A percentile compares a stretch with the other conserved stretches of the same genome.
These are phyloP conservation scores for Kurtzmaniella quercitrusa DNA, from an alignment of 1,139 yeast genomes.

Conservation along the genomic window DNA sequence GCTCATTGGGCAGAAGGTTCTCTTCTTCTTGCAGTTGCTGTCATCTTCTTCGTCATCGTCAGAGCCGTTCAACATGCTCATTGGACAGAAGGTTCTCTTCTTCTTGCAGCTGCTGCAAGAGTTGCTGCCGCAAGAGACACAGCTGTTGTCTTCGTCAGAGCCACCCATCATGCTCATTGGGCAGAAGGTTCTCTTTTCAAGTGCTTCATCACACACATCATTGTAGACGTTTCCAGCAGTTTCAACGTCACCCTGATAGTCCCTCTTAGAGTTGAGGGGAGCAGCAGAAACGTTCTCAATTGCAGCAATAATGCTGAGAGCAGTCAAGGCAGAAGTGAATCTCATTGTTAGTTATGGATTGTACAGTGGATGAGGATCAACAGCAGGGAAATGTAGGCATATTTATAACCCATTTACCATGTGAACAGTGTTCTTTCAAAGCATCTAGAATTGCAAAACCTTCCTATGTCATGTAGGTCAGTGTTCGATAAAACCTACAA, in stretches of 20 bases:
- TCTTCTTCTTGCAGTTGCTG: conserved; percentile 1
- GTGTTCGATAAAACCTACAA: not conserved
- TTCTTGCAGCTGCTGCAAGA: conserved; percentile 1
- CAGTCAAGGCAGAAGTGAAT: not conserved
- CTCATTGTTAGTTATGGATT: not conserved
- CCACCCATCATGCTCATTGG: conserved; percentile 3
- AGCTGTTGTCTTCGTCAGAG: not conserved
- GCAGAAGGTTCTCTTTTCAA: conserved; percentile 1
- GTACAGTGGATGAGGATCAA: not conserved
- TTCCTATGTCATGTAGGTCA: not conserved
- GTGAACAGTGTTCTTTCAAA: too few relatives aligned
- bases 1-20: conserved; percentile 1
- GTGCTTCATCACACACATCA: not conserved
- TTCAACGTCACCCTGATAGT: conserved; percentile 1
- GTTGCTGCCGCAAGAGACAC: not conserved
- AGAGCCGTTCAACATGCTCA: not conserved
- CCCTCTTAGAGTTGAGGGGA: not conserved
- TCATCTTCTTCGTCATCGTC: conserved; percentile 3
- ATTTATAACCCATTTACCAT: not conserved
- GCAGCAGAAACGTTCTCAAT: not conserved
- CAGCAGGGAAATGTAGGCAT: not conserved
- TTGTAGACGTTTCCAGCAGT: conserved; percentile 1
- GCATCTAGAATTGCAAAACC: not conserved
- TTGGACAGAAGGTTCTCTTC: conserved; percentile 3
- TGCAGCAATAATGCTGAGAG: not conserved